Base-by-base conservation (phyloP, 129 eudicot genomes). In the Helichrysum umbraculigerum region DNA sequence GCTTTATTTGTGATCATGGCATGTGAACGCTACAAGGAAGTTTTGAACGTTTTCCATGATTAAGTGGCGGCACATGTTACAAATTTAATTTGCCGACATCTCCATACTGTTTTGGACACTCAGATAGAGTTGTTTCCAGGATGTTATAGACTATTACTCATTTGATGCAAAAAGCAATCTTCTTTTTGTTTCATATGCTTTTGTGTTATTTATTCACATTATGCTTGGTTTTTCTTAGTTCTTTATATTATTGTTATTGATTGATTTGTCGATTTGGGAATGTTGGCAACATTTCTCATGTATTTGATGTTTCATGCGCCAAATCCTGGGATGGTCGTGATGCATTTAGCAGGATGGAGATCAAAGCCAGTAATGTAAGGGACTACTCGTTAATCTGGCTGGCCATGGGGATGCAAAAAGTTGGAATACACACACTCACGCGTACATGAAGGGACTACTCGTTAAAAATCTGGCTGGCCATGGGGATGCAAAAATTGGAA, bases 11-110 rank as follows among this genome's bases (percentile, higher is more conserved):
- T 66, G 66, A 60, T 25, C 60, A 50, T 62, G 75, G 80, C 84
- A 35, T 76, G 83, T 63, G 69, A 72, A 78, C 63, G 82, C 73
- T 71, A 57, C 76, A 39, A 78, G 81, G 81, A 83, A 73, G 54
- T 86, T 89, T 80, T 84, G 86, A 75, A 66, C 52, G 69, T 65
- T 76, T 85, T 81, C 83, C 77, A 64, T 37, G 66, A 41, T 81
- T 60, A 59, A 41, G 63, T 80, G 70, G 86, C 25, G 37, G 33
- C 70, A 16, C 58, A 14, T 85, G 78, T 70, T 57, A 16, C 77
- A 42, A 50, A 30, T 72, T 73, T 81, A 17, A 79, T 80, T 72
- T 54, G 87, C 66, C 79, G 84, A 84, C 68, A 58, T 50, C 71
- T 63, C 74, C 57, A 7, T 58, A n/a, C 63, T 70, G 70, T 70